Base-by-base conservation (phyloP, 768 basidiomycete species). In the Heimioporus sp. region DNA sequence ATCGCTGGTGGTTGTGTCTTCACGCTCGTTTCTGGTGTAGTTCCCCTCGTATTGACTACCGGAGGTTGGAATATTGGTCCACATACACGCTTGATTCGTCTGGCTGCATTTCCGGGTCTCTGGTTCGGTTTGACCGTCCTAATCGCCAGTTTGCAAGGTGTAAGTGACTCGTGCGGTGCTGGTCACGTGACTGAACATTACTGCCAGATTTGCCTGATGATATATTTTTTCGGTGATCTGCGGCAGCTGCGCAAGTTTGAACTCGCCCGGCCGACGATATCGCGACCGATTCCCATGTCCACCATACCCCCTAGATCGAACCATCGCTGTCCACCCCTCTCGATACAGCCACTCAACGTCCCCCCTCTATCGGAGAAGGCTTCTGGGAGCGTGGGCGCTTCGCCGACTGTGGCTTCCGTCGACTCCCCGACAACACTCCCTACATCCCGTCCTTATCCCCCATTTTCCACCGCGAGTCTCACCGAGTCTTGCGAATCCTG, bases 221-320 rank as follows among this genome's bases (percentile, higher is more conserved):
- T 91, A 6, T 91, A 90, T 63, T 63, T 90, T 30, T 89, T 90
- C 59, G 89, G 89, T 9, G 89, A 91, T 67, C 73, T 90, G 17
- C 75, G 89, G 9, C 89, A 91, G 61, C 75, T 91, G 17, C 82
- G 85, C 58, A 85, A 81, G 56, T 90, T 90, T 60, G 89, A 90
- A 64, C 81, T 91, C n/a, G 66, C 80, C 4, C 76, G 87, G 19
- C 88, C 87, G 10, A 69, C 80, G 13, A 84, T 86, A 56, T 83
- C 85, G 0, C 75, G 75, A 47, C 72, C 72, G 2, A 63, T 70
- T 2, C 55, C 62, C 3, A 46, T 52, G 19, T 42, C 58, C 7
- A 48, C 64, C 13, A 12, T 62, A 1, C n/a, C 56, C 0, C n/a
- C 43, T 5, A 24, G 35, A 9, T 28, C 52, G 0, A 16, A 53